Base-by-base conservation (phyloP, 768 basidiomycete genomes). In the Lactarius deliciosus region DNA sequence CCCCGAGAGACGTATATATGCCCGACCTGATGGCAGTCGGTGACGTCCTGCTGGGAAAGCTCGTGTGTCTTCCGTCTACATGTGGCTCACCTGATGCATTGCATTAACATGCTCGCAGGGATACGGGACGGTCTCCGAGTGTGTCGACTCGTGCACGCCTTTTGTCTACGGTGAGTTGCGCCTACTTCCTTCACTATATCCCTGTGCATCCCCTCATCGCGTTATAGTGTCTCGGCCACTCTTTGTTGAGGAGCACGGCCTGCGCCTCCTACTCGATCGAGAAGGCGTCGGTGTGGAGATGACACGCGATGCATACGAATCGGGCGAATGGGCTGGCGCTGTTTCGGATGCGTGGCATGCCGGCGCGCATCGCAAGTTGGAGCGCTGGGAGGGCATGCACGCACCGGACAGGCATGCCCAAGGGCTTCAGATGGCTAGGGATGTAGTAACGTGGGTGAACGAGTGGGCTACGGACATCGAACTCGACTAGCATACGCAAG, bases 121-220 rank as follows among this genome's bases (percentile, higher is more conserved):
- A 38, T 93, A 92, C 73, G 91, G 91, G 16, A 91, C 90, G 0
- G 90, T 90, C 56, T 85, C 90, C 1, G 91, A 93, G 72, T 90
- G 89, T 66, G 84, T 92, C 20, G 89, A 91, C 71, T 80, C 87
- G 5, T 83, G 83, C 68, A 91, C 91, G 18, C 88, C 91, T 5
- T 91, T 92, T 65, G 84, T 93, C 38, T 93, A 88, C 72, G 88
- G 88, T 89, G 41, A 36, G 82, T 73, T 15, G 22, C 13, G 6
- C 22, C 47, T 8, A 18, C 61, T 41, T 18, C 2, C 60, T 67
- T 7, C 18, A 20, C 28, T 18, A 36, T 36, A 25, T 28, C 30
- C 3, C 25, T 32, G 34, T 13, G 57, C 28, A 10, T 6, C 7
- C 30, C 16, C 20, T 28, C 18, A 62, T 57, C 32, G 11, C 10